Base-by-base conservation (phyloP, 2,329 filamentous ascomycete genomes). In the Talaromyces sp. region DNA sequence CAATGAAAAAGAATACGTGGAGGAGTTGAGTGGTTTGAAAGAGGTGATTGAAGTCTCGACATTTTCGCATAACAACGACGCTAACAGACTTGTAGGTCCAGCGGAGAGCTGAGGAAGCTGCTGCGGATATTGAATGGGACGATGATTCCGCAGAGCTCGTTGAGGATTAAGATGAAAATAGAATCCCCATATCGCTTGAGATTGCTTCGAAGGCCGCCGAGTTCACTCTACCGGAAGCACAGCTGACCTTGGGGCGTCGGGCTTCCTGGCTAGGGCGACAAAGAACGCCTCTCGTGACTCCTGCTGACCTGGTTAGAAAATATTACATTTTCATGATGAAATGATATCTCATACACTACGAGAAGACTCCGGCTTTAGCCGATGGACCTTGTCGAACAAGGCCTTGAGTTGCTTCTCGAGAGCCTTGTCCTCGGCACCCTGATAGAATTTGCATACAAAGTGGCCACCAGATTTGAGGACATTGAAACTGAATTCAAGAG, bases 401-500 rank as follows among this genome's bases (percentile, higher is more conserved):
- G 82, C 85, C 72, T 85, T 90, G 46, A 99, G 80, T 67, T 85
- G 85, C 63, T 77, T 81, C 77, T 97, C 91, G 11, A 99, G 77
- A 1, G 79, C 80, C 75, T 90, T 93, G 70, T 98, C 93, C 74
- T 97, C 93, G 5, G 82, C 74, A 3, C 95, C 95, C 73, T 96
- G 91, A 74, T 98, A 99, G 76, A 96, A 99, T 75, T 99, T 99
- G 83, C 93, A 97, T 51, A 99, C 84, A 68, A 99, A 96, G 73
- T 96, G 89, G 1, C 96, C 95, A 21, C 91, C 91, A 3, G 84
- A 77, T 67, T 85, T 88, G 24, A 99, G 82, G 8, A 91, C 95
- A 67, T 96, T 91, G 74, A 87, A 90, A 56, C 89, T 87, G 77
- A 99, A 99, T 14, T 83, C 81, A 50, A 99, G 80, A 4, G 95